Percentiles rank a stretch among this genome's conserved stretches.
Conservation (phyloP, 805 yeast species). For the Brettanomyces nanus region DNA sequence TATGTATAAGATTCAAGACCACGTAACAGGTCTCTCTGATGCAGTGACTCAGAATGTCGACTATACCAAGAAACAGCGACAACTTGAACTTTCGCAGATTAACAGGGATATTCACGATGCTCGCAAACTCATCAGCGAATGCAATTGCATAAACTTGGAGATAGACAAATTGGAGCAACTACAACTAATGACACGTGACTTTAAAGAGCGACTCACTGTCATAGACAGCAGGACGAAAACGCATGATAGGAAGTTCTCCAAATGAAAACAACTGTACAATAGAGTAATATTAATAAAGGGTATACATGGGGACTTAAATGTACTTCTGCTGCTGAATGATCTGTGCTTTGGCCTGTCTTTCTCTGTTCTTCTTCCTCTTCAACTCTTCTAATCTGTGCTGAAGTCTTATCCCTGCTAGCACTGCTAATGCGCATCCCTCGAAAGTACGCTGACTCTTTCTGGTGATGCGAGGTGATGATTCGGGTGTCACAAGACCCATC, state of each 20-base stretch:
- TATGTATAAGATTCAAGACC: slow-evolving; percentile 52
- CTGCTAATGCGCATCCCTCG: slow-evolving; percentile 25
- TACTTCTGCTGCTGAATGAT: slow-evolving; percentile 5
- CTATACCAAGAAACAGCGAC: slow-evolving; percentile 17
- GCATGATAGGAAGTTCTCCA: slow-evolving; percentile 11
- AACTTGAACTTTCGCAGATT: slow-evolving; percentile 15
- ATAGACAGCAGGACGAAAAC: slow-evolving; percentile 15
- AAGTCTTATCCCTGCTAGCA: slow-evolving; percentile 30
- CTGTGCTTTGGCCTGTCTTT: slow-evolving; percentile 11
- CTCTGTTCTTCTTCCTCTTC: slow-evolving; percentile 10
- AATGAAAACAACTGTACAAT: no score
- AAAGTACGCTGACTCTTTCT: slow-evolving; percentile 10
- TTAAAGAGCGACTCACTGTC: slow-evolving; percentile 15
- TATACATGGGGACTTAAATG: neutral
- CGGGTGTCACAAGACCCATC: no score
- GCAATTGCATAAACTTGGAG: slow-evolving; percentile 21
- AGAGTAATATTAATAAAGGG: no score
- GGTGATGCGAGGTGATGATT: neutral
- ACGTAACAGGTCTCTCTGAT: slow-evolving; percentile 33
- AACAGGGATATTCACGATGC: slow-evolving; percentile 14
- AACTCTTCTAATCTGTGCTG: slow-evolving; percentile 24
- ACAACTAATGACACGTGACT: slow-evolving; percentile 23
- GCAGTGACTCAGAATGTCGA: slow-evolving; percentile 21
- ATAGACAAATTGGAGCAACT: slow-evolving; percentile 28
- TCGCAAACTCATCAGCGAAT: slow-evolving; percentile 14